Percentiles rank a stretch among this genome's conserved stretches.
Conservation (phyloP, 2,329 filamentous ascomycete genomes). For the Sodiomyces alkalinus region DNA sequence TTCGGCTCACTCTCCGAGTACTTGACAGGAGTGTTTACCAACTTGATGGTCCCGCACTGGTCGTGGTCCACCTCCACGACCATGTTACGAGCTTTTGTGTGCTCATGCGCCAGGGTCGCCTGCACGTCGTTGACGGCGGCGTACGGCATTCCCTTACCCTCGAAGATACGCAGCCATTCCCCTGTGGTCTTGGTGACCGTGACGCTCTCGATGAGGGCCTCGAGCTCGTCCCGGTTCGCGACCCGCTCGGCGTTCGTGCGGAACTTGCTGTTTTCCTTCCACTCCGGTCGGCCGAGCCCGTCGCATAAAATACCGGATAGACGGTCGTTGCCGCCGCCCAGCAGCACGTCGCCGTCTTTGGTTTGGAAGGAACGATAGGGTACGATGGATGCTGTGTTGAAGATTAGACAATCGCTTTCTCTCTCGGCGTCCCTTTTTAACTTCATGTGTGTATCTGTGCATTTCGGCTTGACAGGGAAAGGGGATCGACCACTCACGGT, state of each 20-base stretch:
- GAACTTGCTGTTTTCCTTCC: slow-evolving; percentile 45
- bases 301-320: slow-evolving; percentile 52
- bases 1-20: slow-evolving; percentile 70
- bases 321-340: slow-evolving; percentile 59
- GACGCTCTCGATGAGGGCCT: slow-evolving; percentile 61
- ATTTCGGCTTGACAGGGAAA: no score
- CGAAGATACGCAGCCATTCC: slow-evolving; percentile 76
- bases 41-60: slow-evolving; percentile 67
- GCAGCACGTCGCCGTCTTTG: slow-evolving; percentile 52
- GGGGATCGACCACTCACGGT: no score
- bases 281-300: slow-evolving; percentile 39
- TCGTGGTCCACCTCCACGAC: slow-evolving; percentile 76
- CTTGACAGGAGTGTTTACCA: slow-evolving; percentile 92
- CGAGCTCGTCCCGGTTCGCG: slow-evolving; percentile 59
- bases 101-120: slow-evolving; percentile 66
- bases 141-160: slow-evolving; percentile 83
- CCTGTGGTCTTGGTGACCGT: slow-evolving; percentile 66
- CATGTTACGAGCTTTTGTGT: slow-evolving; percentile 78
- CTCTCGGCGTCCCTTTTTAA: no score
- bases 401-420: no score
- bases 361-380: slow-evolving; percentile 79
- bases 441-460: no score
- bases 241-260: slow-evolving; percentile 48
- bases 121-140: slow-evolving; percentile 90
- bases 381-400: slow-evolving; percentile 78